Base-by-base conservation (phyloP, 176 grass and related monocot genomes). In the Musa troglodytarum region DNA sequence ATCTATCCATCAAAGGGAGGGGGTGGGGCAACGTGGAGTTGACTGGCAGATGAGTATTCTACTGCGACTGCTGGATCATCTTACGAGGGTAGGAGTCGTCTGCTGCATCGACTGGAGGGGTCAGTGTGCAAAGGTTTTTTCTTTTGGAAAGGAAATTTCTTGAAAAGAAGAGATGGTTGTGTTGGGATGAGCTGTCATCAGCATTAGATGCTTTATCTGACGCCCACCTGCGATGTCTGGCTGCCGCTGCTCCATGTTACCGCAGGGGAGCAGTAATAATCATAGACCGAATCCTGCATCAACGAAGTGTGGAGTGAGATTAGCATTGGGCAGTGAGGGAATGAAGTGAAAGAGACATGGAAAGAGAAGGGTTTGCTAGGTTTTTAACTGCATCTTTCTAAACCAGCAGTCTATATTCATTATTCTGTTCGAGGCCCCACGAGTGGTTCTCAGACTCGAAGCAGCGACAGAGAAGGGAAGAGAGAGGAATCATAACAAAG, bases 181-280 rank as follows among this genome's bases (percentile, higher is more conserved):
- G 81, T 84, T 88, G 89, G 89, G 79, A 72, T 86, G 89, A 88
- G 86, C 83, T 92, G 86, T 84, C 89, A 77, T 73, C 83, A 86
- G 89, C 89, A 92, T 88, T 92, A 92, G 86, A 92, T 92, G 89
- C 89, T 84, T 81, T 84, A 64, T 79, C 81, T 86, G 83, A 83
- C 62, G 66, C 78, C 78, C 83, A 88, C 83, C 86, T 84, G 83
- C 86, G 59, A 75, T 92, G 86, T 88, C 86, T 75, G 77, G 79
- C 71, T 12, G 17, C 65, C 25, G 74, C 64, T 26, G 53, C 24
- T 56, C 22, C 72, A 16, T 50, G n/a, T 58, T 58, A 23, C 49
- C 56, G 57, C 29, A 64, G 74, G 14, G 74, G 28, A 15, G 63
- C 53, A 68, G 76, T 28, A 62, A 23, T 66, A 22, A 53, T 20